These are phyloP conservation scores for Chaetomiaceae sp. DNA, from an alignment of 2,329 filamentous ascomycete species.

Conservation along the genomic window DNA sequence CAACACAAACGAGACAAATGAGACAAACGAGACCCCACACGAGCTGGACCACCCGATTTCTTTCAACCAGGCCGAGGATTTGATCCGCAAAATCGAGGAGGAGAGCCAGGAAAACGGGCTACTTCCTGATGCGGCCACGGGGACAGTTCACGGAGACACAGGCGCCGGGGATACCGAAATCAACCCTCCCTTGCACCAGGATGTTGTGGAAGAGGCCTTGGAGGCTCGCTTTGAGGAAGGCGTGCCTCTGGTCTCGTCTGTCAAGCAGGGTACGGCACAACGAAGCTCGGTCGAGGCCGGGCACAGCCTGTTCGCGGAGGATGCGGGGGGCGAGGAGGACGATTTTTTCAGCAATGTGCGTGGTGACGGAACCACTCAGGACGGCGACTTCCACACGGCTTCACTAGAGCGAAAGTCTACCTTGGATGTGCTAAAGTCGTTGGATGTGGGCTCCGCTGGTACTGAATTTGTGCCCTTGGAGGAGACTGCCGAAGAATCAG, in stretches of 20 bases:
- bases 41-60: slow-evolving; percentile 40
- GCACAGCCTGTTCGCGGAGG: slow-evolving; percentile 38
- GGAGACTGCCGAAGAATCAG: slow-evolving; percentile 24
- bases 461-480: slow-evolving; percentile 32
- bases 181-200: slow-evolving; percentile 31
- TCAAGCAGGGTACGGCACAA: slow-evolving; percentile 25
- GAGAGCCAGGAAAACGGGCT: slow-evolving; percentile 42
- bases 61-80: slow-evolving; percentile 49
- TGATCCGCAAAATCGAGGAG: slow-evolving; percentile 49
- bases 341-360: slow-evolving; percentile 60
- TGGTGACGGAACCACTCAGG: slow-evolving; percentile 28
- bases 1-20: slow-evolving; percentile 20
- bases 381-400: slow-evolving; percentile 29
- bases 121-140: slow-evolving; percentile 16
- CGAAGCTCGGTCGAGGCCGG: neutral
- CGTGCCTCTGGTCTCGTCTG: slow-evolving; percentile 53
- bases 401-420: slow-evolving; percentile 65
- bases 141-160: slow-evolving; percentile 15
- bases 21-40: slow-evolving; percentile 21
- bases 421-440: slow-evolving; percentile 56
- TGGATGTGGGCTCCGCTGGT: slow-evolving; percentile 36
- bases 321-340: slow-evolving; percentile 46
- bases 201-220: slow-evolving; percentile 42
- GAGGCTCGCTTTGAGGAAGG: slow-evolving; percentile 67
- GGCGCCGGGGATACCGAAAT: slow-evolving; percentile 20